These are phyloP conservation scores for Fragilaria crotonensis DNA, from an alignment of 108 stramenopile genomes.

Conservation along the genomic window DNA sequence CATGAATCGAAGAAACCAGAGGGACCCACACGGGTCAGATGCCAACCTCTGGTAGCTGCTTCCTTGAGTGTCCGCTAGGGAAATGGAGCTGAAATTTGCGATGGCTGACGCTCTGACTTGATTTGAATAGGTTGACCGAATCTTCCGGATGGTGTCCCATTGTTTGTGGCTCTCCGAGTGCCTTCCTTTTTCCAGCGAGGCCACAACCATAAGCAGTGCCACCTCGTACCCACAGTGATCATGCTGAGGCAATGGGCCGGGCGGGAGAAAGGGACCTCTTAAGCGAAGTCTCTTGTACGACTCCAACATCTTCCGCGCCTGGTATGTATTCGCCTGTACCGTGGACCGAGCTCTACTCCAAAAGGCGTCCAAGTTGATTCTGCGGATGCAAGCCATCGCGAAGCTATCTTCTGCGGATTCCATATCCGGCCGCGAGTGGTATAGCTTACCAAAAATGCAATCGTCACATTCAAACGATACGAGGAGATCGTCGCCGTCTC, in stretches of 20 bases:
- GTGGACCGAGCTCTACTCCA: not conserved
- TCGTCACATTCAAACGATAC: constrained; percentile 43
- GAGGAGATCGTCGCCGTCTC: too few species aligned
- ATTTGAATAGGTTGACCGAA: constrained; percentile 7
- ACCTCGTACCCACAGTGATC: constrained; percentile 23
- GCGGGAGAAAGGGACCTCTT: not conserved
- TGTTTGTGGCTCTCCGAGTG: too few species aligned
- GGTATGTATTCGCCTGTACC: not conserved
- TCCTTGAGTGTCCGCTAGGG: not conserved
- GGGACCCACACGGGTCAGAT: not conserved
- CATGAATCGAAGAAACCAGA: not conserved
- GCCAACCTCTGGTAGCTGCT: not conserved
- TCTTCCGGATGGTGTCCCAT: constrained; percentile 6
- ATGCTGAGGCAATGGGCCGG: constrained; percentile 2
- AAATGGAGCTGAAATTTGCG: not conserved
- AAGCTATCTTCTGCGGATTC: not conserved
- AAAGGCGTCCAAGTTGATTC: constrained; percentile 6
- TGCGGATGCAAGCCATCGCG: not conserved
- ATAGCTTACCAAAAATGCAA: constrained; percentile 40
- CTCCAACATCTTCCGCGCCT: not conserved
- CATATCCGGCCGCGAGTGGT: not conserved
- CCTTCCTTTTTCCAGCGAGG: too few species aligned
- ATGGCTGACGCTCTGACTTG: not conserved
- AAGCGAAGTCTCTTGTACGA: too few species aligned
- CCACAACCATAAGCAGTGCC: constrained; percentile 29